Conservation (phyloP, 2,329 filamentous ascomycete species). For the Rutstroemia sp. region DNA sequence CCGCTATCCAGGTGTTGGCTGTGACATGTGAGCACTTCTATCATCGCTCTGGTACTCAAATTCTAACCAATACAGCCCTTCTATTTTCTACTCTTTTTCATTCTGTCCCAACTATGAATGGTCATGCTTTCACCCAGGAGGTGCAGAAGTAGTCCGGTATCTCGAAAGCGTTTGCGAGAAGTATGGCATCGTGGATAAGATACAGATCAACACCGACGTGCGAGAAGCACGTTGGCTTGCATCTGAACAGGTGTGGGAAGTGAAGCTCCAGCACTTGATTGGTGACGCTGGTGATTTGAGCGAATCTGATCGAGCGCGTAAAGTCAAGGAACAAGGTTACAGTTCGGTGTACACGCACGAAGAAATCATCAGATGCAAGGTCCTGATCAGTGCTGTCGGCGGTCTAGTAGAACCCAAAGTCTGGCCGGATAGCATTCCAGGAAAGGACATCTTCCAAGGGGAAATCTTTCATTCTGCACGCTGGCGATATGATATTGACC, state of each 20-base stretch:
- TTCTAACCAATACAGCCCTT: conserved; percentile 36
- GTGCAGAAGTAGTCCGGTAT: conserved; percentile 52
- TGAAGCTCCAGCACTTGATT: conserved; percentile 41
- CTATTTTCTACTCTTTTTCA: conserved; percentile 50
- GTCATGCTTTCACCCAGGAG: conserved; percentile 49
- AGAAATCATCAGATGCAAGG: conserved; percentile 45
- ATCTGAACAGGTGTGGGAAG: conserved; percentile 46
- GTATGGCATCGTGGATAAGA: conserved; percentile 48
- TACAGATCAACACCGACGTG: conserved; percentile 52
- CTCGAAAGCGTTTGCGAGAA: conserved; percentile 45
- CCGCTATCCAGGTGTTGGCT: conserved; percentile 46
- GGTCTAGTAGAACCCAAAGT: conserved; percentile 46
- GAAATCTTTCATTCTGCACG: conserved; percentile 50
- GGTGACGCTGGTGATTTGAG: conserved; percentile 47
- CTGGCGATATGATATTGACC: conserved; percentile 45
- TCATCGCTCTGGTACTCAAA: not conserved
- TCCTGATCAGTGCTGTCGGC: conserved; percentile 48
- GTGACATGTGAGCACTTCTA: conserved; percentile 36
- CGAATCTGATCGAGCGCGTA: conserved; percentile 37
- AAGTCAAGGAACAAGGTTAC: conserved; percentile 36
- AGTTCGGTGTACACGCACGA: conserved; percentile 41
- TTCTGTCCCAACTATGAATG: conserved; percentile 54
- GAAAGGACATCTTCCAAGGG: conserved; percentile 46
- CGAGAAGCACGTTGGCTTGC: conserved; percentile 44
- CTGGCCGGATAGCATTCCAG: conserved; percentile 42